Evolutionary conservation across 2,329 filamentous ascomycete genomes (phyloP).

Genomic region (Tolypocladium ovalisporum): DNA sequence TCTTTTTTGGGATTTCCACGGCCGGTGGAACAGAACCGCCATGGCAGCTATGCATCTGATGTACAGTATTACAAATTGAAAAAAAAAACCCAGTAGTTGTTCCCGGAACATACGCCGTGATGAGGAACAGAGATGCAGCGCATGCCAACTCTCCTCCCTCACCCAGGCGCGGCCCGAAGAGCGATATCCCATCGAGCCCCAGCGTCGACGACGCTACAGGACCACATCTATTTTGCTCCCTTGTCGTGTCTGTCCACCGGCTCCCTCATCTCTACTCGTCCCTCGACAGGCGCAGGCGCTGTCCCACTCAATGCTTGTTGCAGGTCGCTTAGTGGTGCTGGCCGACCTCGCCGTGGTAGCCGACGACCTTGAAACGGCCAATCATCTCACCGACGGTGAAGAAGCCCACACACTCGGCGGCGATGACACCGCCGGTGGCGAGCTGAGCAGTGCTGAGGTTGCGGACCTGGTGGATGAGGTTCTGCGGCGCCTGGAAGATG

Average conservation of each 20-base stretch:
- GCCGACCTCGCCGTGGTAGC: constrained; percentile 67
- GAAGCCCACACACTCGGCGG: constrained; percentile 85
- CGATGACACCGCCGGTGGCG: constrained; percentile 62
- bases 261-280: background rate
- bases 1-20: background rate
- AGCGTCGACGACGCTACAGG: background rate
- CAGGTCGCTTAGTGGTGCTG: constrained; percentile 43
- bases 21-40: background rate
- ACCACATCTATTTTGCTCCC: background rate
- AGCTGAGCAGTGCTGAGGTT: constrained; percentile 63
- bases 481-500: constrained; percentile 44
- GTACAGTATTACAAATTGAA: constrained; percentile 8
- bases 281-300: background rate
- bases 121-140: background rate
- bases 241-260: background rate
- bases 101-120: background rate
- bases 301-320: too few species aligned
- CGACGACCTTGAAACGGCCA: constrained; percentile 87
- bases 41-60: constrained; percentile 6
- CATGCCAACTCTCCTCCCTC: background rate
- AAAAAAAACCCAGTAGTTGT: constrained; percentile 2
- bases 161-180: background rate
- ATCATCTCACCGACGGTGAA: constrained; percentile 98
- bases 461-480: constrained; percentile 46
- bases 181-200: background rate